phyloP scores from a whole-genome alignment of 176 grass and related monocot species.

The Pontederia paniculata region DNA sequence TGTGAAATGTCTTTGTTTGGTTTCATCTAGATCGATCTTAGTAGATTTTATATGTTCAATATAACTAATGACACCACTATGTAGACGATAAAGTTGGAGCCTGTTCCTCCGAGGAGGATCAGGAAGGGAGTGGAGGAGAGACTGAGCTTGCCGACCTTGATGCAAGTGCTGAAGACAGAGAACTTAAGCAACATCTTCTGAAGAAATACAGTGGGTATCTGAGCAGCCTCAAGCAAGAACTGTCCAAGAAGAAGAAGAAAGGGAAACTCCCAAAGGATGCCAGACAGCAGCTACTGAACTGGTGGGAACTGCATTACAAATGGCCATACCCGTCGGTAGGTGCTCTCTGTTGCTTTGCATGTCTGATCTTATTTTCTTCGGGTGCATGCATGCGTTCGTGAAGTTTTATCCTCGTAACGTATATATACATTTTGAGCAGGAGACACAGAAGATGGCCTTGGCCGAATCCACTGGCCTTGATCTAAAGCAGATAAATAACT shows the following conservation, averaged over 20 bases:
- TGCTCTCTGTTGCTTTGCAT: neutral
- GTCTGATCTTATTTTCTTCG: neutral
- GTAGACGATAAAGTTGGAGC: slow-evolving; percentile 33
- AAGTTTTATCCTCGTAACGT: no score
- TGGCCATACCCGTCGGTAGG: slow-evolving; percentile 84
- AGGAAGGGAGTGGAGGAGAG: slow-evolving; percentile 21
- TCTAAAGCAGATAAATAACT: slow-evolving; percentile 97
- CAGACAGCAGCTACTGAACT: slow-evolving; percentile 63
- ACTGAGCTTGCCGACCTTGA: slow-evolving; percentile 15
- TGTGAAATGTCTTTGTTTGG: no score
- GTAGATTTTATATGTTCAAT: no score
- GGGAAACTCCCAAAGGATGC: slow-evolving; percentile 82
- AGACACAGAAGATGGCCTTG: slow-evolving; percentile 71
- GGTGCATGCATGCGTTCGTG: no score
- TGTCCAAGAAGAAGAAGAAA: slow-evolving; percentile 92
- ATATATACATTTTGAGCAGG: no score
- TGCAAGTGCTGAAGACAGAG: slow-evolving; percentile 40
- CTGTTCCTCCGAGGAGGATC: slow-evolving; percentile 43
- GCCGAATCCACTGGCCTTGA: slow-evolving; percentile 73
- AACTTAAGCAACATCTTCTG: slow-evolving; percentile 62
- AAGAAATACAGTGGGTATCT: slow-evolving; percentile 88
- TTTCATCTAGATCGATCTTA: no score
- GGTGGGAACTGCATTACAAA: slow-evolving; percentile 82
- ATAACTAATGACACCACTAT: no score
- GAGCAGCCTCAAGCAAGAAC: slow-evolving; percentile 60